Conservation (phyloP, 495 filamentous ascomycete species). For the Tuber microsphaerosporum region DNA sequence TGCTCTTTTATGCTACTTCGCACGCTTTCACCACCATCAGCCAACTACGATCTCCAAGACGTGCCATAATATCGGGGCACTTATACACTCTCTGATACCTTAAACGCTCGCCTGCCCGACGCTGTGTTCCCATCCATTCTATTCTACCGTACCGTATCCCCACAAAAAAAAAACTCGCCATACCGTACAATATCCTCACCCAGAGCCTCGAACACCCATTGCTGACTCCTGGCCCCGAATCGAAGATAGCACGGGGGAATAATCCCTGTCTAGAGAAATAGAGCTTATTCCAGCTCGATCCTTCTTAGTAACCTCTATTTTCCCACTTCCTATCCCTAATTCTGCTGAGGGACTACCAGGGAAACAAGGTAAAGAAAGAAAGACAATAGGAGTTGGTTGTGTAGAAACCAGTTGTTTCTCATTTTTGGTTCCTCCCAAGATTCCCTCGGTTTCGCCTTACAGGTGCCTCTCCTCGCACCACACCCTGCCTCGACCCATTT, state of each 20-base stretch:
- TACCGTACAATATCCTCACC: not conserved
- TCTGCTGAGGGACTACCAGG: not conserved
- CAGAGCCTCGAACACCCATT: not conserved
- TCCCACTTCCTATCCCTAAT: not conserved
- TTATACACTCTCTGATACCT: not conserved
- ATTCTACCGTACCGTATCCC: not conserved
- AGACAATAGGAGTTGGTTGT: not conserved
- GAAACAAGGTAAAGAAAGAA: not conserved
- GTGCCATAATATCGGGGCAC: not conserved
- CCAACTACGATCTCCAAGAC: not conserved
- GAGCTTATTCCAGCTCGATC: not conserved
- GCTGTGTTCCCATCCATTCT: conserved; percentile 9
- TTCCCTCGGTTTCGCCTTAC: conserved; percentile 5
- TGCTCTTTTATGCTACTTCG: not conserved
- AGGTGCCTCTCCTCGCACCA: conserved; percentile 11
- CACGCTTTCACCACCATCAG: not conserved
- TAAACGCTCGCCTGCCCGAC: conserved; percentile 9
- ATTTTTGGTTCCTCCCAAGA: conserved; percentile 13
- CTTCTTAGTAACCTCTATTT: not conserved
- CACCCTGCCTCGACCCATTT: conserved; percentile 26
- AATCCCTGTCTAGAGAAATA: not conserved
- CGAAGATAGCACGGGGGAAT: not conserved
- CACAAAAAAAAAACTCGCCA: not conserved
- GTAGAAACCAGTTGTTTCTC: conserved; percentile 13
- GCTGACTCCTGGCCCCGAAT: not conserved